phyloP scores from a whole-genome alignment of 371 early-diverging fungal species.

The Basidiobolus meristosporus region DNA sequence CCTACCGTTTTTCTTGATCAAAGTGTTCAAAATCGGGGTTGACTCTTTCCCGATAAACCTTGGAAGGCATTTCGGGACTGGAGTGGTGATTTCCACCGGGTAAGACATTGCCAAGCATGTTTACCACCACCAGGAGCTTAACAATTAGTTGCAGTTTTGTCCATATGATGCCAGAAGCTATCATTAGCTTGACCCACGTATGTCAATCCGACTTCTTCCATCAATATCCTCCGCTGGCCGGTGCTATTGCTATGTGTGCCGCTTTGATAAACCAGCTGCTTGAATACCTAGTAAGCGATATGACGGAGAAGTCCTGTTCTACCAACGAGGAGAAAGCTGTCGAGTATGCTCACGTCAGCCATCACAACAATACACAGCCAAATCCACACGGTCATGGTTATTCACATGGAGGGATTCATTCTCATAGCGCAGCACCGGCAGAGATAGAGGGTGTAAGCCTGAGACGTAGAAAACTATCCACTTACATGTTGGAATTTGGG shows the following conservation, averaged over 20 bases:
- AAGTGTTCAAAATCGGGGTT: no score
- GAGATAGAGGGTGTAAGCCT: not conserved
- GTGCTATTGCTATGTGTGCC: conserved; percentile 28
- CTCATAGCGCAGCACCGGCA: no score
- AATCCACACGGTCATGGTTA: not conserved
- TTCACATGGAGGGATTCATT: not conserved
- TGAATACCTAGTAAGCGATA: conserved; percentile 7
- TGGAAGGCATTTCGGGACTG: conserved; percentile 47
- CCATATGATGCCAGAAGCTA: conserved; percentile 30
- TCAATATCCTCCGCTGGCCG: conserved; percentile 21
- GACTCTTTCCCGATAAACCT: conserved; percentile 1
- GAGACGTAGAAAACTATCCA: conserved; percentile 2
- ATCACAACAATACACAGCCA: conserved; percentile 5
- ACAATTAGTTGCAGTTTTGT: conserved; percentile 7
- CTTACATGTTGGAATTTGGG: conserved; percentile 56
- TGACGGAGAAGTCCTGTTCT: not conserved
- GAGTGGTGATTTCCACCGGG: conserved; percentile 59
- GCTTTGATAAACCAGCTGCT: conserved; percentile 13
- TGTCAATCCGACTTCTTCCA: conserved; percentile 14
- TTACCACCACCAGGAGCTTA: no score
- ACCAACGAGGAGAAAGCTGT: conserved; percentile 1
- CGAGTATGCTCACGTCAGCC: conserved; percentile 4
- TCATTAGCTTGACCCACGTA: conserved; percentile 14
- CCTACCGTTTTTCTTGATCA: no score
- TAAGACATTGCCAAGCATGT: conserved; percentile 7